These are phyloP conservation scores for Cyclocybe aegerita DNA, from an alignment of 768 basidiomycete species.

Conservation along the genomic window DNA sequence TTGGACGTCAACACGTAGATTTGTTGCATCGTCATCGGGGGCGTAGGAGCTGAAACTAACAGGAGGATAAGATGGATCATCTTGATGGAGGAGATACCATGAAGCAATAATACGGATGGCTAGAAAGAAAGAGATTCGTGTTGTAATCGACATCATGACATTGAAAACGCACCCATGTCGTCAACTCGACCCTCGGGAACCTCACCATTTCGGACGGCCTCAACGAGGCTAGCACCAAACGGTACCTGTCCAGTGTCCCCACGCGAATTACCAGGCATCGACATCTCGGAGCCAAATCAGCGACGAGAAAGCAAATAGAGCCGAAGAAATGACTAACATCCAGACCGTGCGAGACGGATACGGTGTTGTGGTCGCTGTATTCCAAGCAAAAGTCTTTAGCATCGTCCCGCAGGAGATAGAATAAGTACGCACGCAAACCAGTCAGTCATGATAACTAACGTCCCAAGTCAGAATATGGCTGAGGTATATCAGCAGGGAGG, in stretches of 20 bases:
- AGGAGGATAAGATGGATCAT: conserved; percentile 56
- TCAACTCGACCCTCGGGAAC: conserved; percentile 65
- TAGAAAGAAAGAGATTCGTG: conserved; percentile 19
- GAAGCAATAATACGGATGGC: conserved; percentile 74
- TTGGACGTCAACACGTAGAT: conserved; percentile 67
- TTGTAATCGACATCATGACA: neutral
- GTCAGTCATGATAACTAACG: conserved; percentile 66
- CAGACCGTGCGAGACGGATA: conserved; percentile 57
- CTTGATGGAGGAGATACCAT: conserved; percentile 70
- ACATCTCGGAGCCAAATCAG: conserved; percentile 45
- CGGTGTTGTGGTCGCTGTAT: conserved; percentile 38
- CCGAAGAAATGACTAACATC: conserved; percentile 47
- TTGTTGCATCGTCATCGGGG: conserved; percentile 48
- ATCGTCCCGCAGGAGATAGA: neutral
- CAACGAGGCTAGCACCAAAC: conserved; percentile 66
- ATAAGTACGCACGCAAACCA: conserved; percentile 55
- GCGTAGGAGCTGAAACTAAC: conserved; percentile 73
- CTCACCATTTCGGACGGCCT: conserved; percentile 70
- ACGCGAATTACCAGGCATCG: conserved; percentile 62
- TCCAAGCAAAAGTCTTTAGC: conserved; percentile 5
- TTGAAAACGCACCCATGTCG: conserved; percentile 63
- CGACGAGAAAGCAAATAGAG: neutral
- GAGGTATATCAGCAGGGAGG: neutral
- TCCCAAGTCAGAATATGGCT: neutral
- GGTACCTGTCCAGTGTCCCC: conserved; percentile 43